These are phyloP conservation scores for Paramyrothecium roridum DNA, from an alignment of 2,329 filamentous ascomycete genomes.

Conservation along the genomic window DNA sequence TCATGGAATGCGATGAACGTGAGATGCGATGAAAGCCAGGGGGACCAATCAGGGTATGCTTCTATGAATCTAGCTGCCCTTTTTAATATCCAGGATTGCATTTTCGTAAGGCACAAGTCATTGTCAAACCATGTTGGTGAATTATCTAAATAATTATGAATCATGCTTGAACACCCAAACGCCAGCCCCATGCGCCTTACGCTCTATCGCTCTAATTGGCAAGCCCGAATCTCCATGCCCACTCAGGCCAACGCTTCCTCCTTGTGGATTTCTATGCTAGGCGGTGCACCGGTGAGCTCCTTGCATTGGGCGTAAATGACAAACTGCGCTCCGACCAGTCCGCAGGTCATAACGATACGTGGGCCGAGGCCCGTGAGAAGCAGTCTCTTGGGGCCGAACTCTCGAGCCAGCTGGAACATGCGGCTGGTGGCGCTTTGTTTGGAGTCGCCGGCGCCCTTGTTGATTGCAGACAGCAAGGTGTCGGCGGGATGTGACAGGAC, in stretches of 20 bases:
- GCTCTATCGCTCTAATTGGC: neutral
- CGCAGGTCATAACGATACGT: slow-evolving; percentile 51
- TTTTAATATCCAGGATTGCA: too few species aligned
- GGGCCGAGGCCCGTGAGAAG: slow-evolving; percentile 46
- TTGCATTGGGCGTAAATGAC: slow-evolving; percentile 56
- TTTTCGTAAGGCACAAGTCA: too few species aligned
- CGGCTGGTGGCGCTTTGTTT: slow-evolving; percentile 44
- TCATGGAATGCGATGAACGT: too few species aligned
- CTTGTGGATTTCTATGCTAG: slow-evolving; percentile 52
- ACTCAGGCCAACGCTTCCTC: slow-evolving; percentile 26
- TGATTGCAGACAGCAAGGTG: slow-evolving; percentile 52
- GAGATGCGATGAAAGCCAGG: too few species aligned
- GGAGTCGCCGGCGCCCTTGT: slow-evolving; percentile 49
- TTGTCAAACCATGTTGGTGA: too few species aligned
- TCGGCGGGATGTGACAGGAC: slow-evolving; percentile 89
- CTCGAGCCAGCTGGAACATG: slow-evolving; percentile 48
- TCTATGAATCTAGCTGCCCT: too few species aligned
- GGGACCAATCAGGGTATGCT: too few species aligned
- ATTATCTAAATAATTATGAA: too few species aligned
- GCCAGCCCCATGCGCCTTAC: too few species aligned
- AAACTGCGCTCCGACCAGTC: slow-evolving; percentile 49
- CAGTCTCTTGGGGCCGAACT: slow-evolving; percentile 48
- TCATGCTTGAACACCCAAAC: too few species aligned
- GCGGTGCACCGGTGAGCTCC: slow-evolving; percentile 46
- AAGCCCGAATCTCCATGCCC: neutral